These are phyloP conservation scores for Pleurozium schreberi DNA, from an alignment of 225 moss, liverwort and hornwort species.

Conservation along the genomic window DNA sequence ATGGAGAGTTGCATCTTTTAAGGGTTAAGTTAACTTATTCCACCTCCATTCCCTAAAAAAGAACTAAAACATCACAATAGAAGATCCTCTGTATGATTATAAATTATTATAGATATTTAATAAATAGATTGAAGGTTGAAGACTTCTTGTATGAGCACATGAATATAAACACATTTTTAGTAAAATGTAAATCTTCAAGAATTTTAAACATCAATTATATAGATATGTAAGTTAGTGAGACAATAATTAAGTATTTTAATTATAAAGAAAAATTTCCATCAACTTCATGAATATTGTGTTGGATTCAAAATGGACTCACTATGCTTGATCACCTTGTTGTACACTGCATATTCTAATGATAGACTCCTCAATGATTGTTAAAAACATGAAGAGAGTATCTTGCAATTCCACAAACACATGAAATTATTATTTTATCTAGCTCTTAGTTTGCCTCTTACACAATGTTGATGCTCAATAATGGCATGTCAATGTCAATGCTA, in stretches of 20 bases:
- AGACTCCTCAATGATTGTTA: fast-evolving
- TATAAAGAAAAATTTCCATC: not conserved
- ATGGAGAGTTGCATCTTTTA: no score
- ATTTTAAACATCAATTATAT: no score
- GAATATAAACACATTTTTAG: not conserved
- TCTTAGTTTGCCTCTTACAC: not conserved
- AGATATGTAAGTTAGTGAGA: not conserved
- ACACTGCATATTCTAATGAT: fast-evolving
- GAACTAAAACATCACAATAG: not conserved
- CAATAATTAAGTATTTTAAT: not conserved
- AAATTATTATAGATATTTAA: not conserved
- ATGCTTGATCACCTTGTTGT: fast-evolving
- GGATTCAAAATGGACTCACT: not conserved
- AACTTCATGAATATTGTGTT: fast-evolving
- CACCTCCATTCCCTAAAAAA: fast-evolving
- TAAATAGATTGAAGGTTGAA: not conserved
- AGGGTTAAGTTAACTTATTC: no score
- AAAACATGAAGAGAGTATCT: not conserved
- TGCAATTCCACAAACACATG: not conserved
- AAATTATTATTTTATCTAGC: not conserved
- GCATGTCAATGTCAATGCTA: not conserved
- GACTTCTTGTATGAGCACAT: no score
- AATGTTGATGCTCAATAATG: not conserved
- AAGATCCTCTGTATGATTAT: no score
- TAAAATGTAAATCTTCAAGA: not conserved